Percentiles rank a stretch among this genome's conserved stretches.
Conservation (phyloP, 2,329 filamentous ascomycete species). For the Paramyrothecium sp. region DNA sequence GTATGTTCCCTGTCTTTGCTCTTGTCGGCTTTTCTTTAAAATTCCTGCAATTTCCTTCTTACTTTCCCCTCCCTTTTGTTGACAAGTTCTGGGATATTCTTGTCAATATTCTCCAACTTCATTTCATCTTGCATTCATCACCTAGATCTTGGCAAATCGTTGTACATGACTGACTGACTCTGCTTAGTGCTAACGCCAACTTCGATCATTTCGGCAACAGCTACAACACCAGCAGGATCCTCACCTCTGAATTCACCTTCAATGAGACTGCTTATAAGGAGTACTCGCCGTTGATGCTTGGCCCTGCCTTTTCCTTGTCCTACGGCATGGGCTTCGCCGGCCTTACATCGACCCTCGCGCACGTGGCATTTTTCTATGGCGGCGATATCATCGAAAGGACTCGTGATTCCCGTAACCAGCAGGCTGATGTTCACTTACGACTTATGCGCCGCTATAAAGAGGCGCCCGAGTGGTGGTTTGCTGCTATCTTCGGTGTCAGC, state of each 20-base stretch:
- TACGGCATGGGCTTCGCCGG: constrained; percentile 42
- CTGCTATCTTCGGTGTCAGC: constrained; percentile 25
- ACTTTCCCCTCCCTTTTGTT: constrained; percentile 42
- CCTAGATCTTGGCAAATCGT: too few relatives aligned
- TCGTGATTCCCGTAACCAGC: constrained; percentile 42
- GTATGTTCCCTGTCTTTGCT: not conserved
- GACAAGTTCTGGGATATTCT: constrained; percentile 44
- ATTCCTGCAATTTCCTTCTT: too few relatives aligned
- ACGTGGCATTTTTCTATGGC: constrained; percentile 34
- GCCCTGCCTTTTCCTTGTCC: constrained; percentile 42
- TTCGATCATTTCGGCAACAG: constrained; percentile 49
- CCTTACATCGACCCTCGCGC: constrained; percentile 41
- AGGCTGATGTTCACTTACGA: constrained; percentile 31
- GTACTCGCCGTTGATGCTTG: constrained; percentile 54
- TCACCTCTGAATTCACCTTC: constrained; percentile 44
- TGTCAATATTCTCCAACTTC: constrained; percentile 43
- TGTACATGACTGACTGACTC: constrained; percentile 46
- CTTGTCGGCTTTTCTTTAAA: constrained; percentile 13
- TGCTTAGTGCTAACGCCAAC: not conserved
- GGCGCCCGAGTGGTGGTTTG: constrained; percentile 40
- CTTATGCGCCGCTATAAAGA: constrained; percentile 31
- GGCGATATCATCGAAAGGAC: constrained; percentile 43
- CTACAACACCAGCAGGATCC: constrained; percentile 51
- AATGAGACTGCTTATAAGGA: constrained; percentile 46
- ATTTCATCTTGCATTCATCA: constrained; percentile 55